Base-by-base conservation (phyloP, 805 yeast genomes). In the Ogataea neopini region DNA sequence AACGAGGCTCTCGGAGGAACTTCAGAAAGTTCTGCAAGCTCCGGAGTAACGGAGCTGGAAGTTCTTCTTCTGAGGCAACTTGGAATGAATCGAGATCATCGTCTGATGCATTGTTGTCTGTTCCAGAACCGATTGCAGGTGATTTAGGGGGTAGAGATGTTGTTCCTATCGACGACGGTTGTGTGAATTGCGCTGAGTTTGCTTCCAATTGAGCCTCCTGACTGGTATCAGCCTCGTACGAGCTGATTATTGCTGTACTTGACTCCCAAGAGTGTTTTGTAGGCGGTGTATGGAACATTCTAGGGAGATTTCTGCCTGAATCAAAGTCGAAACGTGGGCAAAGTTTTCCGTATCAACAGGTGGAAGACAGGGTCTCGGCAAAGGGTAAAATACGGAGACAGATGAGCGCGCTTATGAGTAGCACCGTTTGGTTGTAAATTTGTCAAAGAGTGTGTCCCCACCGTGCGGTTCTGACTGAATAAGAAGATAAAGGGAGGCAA, bases 221-320 rank as follows among this genome's bases (percentile, higher is more conserved):
- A 18, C 17, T 22, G 14, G 10, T 20, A 15, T 48, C 48, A 4
- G 43, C 10, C 19, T 52, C 53, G 44, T 63, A 62, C 3, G 68
- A 62, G 38, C 48, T 57, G 17, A 49, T 44, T 15, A 62, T 47
- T 1, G 69, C 51, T 2, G 63, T 47, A 2, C 52, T 53, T 2
- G 61, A 17, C 25, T 56, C 50, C 70, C 70, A 66, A 4, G 57
- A 50, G 15, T 59, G 54, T 36, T 62, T 65, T 2, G 64, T 63
- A 6, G 69, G 68, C 5, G 70, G 70, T 4, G 70, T 66, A 45
- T 66, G 69, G 46, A 66, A 61, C 70, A 66, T 61, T 10, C 25
- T 17, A 15, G 15, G 22, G 19, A 36, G 3, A 15, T 30, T 30
- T n/a, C 18, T 9, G 34, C 34, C n/a, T 30, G 34, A 30, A 30